Percentiles rank a stretch among this genome's conserved stretches.
These are phyloP conservation scores for Rosa hybrid DNA, from an alignment of 331 rosid species.

Conservation along the genomic window DNA sequence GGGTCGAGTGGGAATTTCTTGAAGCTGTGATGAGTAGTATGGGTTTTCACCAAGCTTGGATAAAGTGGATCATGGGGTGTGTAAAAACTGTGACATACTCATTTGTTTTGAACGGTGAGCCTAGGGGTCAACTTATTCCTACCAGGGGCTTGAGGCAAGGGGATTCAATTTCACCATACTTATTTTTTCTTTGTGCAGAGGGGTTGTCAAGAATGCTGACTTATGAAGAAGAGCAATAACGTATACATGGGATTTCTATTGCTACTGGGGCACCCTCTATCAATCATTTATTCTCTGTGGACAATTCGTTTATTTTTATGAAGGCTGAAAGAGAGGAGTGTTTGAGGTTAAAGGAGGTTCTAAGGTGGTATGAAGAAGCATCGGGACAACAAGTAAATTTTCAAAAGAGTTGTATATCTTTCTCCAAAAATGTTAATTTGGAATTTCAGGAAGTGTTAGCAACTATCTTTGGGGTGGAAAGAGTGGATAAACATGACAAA, in stretches of 20 bases:
- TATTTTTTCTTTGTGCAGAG: too few relatives aligned
- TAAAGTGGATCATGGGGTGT: neutral
- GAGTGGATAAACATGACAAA: accelerated
- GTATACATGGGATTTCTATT: too few relatives aligned
- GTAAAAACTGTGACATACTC: too few relatives aligned
- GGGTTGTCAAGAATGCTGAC: too few relatives aligned
- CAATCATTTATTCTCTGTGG: neutral
- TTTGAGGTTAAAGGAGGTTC: too few relatives aligned
- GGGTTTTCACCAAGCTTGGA: neutral
- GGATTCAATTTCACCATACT: too few relatives aligned
- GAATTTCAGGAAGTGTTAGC: accelerated
- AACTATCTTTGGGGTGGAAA: accelerated
- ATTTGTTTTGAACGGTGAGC: too few relatives aligned
- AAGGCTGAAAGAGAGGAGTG: neutral
- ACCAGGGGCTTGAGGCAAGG: too few relatives aligned
- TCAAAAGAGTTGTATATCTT: neutral
- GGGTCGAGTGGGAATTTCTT: neutral
- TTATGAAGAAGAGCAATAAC: too few relatives aligned
- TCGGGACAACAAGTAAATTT: neutral
- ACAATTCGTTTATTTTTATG: neutral
- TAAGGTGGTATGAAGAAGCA: neutral
- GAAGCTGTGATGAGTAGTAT: neutral
- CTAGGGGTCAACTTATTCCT: too few relatives aligned
- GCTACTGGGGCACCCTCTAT: neutral
- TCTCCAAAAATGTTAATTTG: neutral